Evolutionary conservation across 192 early-diverging fungal genomes (phyloP).

Genomic region (Thamnidium elegans): DNA sequence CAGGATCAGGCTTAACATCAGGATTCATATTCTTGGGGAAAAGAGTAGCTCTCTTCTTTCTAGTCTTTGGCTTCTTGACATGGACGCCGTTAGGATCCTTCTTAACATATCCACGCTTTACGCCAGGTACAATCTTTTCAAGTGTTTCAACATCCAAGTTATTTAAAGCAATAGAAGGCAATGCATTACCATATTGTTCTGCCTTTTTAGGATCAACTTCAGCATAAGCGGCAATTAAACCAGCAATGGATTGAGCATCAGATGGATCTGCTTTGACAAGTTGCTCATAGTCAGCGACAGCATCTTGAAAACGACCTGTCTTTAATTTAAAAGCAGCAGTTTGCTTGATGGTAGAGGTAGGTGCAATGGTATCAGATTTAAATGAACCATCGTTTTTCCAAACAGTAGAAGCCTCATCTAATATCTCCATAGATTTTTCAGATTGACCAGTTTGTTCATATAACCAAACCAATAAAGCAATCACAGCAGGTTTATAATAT

Average conservation of each 20-base stretch:
- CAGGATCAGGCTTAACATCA: constrained; percentile 54
- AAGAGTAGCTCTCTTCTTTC: constrained; percentile 55
- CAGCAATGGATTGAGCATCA: constrained; percentile 62
- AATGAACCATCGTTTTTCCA: constrained; percentile 47
- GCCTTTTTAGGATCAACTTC: constrained; percentile 57
- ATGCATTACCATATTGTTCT: constrained; percentile 58
- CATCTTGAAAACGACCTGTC: constrained; percentile 54
- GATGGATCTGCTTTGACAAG: constrained; percentile 64
- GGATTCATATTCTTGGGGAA: constrained; percentile 59
- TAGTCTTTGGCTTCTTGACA: constrained; percentile 41
- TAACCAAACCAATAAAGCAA: constrained; percentile 71
- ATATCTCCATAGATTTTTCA: constrained; percentile 53
- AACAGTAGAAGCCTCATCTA: constrained; percentile 56
- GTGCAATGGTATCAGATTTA: constrained; percentile 1
- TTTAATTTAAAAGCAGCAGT: constrained; percentile 69
- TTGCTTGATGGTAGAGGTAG: constrained; percentile 54
- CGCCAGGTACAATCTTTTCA: constrained; percentile 53
- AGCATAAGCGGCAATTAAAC: constrained; percentile 63
- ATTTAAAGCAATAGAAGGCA: constrained; percentile 43
- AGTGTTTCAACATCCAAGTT: constrained; percentile 53
- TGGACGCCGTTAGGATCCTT: constrained; percentile 35
- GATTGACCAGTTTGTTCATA: constrained; percentile 62
- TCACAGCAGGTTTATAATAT: constrained; percentile 55
- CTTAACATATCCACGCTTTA: constrained; percentile 54
- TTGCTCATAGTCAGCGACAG: constrained; percentile 66